These are phyloP conservation scores for Centrapalus pauciflorus DNA, from an alignment of 129 eudicot genomes.

Conservation along the genomic window DNA sequence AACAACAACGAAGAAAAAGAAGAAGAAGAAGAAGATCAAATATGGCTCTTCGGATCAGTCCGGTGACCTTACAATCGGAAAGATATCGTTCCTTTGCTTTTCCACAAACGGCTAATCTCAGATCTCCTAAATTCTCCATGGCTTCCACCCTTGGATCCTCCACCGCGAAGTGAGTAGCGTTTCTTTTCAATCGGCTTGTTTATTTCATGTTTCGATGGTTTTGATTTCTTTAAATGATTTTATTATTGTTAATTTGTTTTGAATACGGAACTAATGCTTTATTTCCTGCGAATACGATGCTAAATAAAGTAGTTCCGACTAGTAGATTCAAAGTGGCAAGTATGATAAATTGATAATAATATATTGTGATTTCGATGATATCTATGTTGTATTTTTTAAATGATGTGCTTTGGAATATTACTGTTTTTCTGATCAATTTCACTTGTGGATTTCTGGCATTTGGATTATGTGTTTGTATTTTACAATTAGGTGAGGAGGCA, in stretches of 20 bases:
- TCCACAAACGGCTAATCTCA: constrained; percentile 34
- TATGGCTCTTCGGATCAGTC: constrained; percentile 67
- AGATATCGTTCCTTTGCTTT: constrained; percentile 43
- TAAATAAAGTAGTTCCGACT: not conserved
- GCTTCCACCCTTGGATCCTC: constrained; percentile 66
- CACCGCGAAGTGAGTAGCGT: constrained; percentile 43
- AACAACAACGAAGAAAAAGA: not conserved
- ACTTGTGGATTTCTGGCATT: constrained; percentile 3
- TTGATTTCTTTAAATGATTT: not conserved
- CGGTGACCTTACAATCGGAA: constrained; percentile 46
- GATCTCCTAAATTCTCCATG: constrained; percentile 75
- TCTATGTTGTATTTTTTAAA: not conserved
- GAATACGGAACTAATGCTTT: not conserved
- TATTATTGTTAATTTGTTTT: not conserved
- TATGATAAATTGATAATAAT: not conserved
- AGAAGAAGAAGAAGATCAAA: constrained; percentile 3
- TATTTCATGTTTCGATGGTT: not conserved
- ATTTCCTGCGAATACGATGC: constrained; percentile 1
- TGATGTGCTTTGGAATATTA: not conserved
- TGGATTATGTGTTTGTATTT: constrained; percentile 22
- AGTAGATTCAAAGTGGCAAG: constrained; percentile 6
- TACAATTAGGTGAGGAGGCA: not conserved
- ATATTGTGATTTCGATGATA: constrained; percentile 15
- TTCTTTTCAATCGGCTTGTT: not conserved
- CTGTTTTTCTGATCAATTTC: not conserved